These are phyloP conservation scores for Penicillium pulvis DNA, from an alignment of 495 filamentous ascomycete species.

Conservation along the genomic window DNA sequence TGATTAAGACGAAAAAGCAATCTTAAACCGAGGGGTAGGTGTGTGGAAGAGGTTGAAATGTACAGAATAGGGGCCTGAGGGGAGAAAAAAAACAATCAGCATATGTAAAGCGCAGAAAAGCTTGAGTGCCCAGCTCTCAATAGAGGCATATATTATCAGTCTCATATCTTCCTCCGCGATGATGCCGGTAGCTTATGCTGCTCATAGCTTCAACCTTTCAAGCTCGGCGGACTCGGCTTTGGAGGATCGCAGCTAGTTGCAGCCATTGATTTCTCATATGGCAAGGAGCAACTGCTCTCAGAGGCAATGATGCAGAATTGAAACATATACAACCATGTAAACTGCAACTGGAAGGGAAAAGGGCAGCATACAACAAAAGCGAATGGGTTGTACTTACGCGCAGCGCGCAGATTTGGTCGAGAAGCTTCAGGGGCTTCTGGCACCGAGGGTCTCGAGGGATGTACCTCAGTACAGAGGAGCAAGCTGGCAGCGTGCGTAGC, in stretches of 20 bases:
- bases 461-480: neutral
- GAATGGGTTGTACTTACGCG: slow-evolving; percentile 25
- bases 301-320: neutral
- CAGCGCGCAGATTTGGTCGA: slow-evolving; percentile 11
- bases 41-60: neutral
- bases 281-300: neutral
- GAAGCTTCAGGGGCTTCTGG: slow-evolving; percentile 23
- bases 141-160: neutral
- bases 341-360: neutral
- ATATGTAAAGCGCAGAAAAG: neutral
- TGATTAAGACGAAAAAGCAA: neutral
- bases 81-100: slow-evolving; percentile 9
- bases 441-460: neutral
- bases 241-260: neutral
- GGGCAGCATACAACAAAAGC: slow-evolving; percentile 7
- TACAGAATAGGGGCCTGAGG: slow-evolving; percentile 12
- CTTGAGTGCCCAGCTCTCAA: neutral
- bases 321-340: neutral
- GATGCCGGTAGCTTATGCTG: slow-evolving; percentile 3
- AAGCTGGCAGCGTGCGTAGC: slow-evolving; percentile 4
- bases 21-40: neutral
- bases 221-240: neutral
- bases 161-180: neutral
- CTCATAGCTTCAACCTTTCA: neutral
- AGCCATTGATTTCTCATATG: slow-evolving; percentile 1